phyloP scores from a whole-genome alignment of 2,329 filamentous ascomycete species.

The Exophiala sideris region DNA sequence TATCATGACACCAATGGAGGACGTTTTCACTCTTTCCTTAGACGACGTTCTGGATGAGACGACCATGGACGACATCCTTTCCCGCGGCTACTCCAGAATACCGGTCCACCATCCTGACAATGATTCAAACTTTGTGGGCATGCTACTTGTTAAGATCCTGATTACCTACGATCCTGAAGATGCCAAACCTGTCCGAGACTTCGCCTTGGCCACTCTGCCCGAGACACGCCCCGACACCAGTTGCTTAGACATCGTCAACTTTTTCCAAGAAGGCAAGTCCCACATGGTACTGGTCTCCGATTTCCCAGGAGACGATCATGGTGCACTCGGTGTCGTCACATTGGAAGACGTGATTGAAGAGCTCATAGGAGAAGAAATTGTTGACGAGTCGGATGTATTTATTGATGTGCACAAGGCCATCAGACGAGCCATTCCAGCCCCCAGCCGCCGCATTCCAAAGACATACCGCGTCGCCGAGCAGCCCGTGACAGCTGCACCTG shows the following conservation, averaged over 20 bases:
- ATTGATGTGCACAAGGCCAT: constrained; percentile 98
- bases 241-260: constrained; percentile 97
- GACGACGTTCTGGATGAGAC: constrained; percentile 88
- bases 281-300: constrained; percentile 98
- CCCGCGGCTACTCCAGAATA: constrained; percentile 91
- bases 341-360: constrained; percentile 98
- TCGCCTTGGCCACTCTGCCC: constrained; percentile 86
- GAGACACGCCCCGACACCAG: constrained; percentile 94
- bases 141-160: constrained; percentile 96
- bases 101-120: constrained; percentile 88
- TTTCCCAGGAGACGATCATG: constrained; percentile 81
- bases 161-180: constrained; percentile 99
- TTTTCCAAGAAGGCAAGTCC: constrained; percentile 98
- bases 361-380: constrained; percentile 97
- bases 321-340: constrained; percentile 89
- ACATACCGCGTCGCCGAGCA: constrained; percentile 48
- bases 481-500: constrained; percentile 29
- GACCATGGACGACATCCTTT: constrained; percentile 91
- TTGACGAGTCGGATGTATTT: constrained; percentile 97
- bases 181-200: constrained; percentile 78
- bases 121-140: constrained; percentile 84
- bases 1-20: constrained; percentile 98
- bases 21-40: constrained; percentile 95
- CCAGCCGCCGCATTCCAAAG: constrained; percentile 67
- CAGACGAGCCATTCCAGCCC: constrained; percentile 78